Evolutionary conservation across 192 early-diverging fungal genomes (phyloP).

Genomic region (Gryganskiella cystojenkinii): DNA sequence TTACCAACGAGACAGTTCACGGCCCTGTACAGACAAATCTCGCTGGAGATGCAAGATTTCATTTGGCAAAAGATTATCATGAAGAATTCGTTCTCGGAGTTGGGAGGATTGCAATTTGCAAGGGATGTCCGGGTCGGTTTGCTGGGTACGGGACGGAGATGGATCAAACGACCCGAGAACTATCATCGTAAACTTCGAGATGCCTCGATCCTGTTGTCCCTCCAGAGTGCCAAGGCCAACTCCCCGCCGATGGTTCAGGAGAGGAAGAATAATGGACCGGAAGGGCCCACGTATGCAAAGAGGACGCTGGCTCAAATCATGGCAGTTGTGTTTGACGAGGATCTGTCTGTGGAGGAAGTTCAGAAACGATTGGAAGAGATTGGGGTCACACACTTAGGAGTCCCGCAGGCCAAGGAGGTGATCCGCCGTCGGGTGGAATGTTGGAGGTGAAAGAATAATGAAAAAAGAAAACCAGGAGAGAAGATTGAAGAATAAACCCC

Average conservation of each 20-base stretch:
- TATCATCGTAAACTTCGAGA: conserved; percentile 55
- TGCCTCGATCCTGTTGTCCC: conserved; percentile 48
- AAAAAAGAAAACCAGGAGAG: background rate
- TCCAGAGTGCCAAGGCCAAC: conserved; percentile 38
- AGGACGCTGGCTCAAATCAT: conserved; percentile 52
- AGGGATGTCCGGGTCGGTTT: conserved; percentile 59
- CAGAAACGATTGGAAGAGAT: conserved; percentile 43
- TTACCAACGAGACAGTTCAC: conserved; percentile 53
- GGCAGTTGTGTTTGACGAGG: conserved; percentile 53
- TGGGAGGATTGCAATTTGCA: conserved; percentile 58
- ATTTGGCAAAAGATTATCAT: conserved; percentile 65
- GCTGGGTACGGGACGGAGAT: conserved; percentile 52
- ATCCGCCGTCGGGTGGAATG: conserved; percentile 51
- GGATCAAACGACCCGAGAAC: conserved; percentile 65
- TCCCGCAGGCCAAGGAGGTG: conserved; percentile 47
- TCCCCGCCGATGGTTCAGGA: conserved; percentile 22
- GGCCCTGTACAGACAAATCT: conserved; percentile 47
- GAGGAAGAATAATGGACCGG: background rate
- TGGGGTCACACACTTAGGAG: conserved; percentile 37
- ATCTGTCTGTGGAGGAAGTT: conserved; percentile 13
- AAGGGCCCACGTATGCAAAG: conserved; percentile 7
- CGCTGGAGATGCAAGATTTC: conserved; percentile 61
- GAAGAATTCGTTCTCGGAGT: conserved; percentile 62
- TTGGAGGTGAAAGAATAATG: conserved; percentile 34
- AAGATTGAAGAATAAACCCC: too few species aligned